Evolutionary conservation across 345 rosid species (phyloP).

Genomic region (Hypericum perforatum): DNA sequence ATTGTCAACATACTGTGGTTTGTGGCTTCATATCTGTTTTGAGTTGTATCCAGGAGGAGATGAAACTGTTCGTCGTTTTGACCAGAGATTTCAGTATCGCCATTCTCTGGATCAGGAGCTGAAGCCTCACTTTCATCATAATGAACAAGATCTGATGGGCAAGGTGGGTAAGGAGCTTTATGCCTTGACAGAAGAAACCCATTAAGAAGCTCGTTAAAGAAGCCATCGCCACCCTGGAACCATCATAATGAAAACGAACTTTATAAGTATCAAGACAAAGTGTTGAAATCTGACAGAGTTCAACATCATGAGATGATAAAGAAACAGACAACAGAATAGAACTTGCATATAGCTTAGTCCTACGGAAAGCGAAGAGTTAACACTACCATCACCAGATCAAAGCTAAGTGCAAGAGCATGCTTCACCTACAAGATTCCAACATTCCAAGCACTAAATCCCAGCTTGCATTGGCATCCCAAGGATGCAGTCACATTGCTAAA

Average conservation of each 20-base stretch:
- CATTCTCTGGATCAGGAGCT: conserved; percentile 25
- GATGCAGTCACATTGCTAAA: no score
- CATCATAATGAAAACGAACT: neutral
- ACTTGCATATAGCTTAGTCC: no score
- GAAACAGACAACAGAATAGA: neutral
- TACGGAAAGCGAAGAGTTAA: no score
- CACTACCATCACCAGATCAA: no score
- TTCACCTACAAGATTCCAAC: no score
- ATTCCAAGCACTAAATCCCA: no score
- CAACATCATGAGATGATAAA: neutral
- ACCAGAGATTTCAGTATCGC: conserved; percentile 25
- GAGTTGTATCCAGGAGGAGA: conserved; percentile 30
- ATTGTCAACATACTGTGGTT: conserved; percentile 26
- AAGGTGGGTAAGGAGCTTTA: conserved; percentile 74
- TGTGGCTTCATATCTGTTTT: conserved; percentile 23
- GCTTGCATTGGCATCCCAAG: no score
- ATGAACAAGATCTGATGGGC: conserved; percentile 46
- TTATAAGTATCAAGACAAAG: conserved; percentile 8
- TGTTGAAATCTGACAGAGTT: neutral
- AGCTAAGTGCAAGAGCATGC: no score
- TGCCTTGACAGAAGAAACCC: conserved; percentile 72
- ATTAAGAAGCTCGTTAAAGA: conserved; percentile 85
- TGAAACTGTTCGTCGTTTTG: conserved; percentile 39
- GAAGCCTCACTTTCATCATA: conserved; percentile 28
- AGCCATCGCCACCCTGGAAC: conserved; percentile 90